Base-by-base conservation (phyloP, 805 yeast genomes). In the Lipomyces yamanashiensis region DNA sequence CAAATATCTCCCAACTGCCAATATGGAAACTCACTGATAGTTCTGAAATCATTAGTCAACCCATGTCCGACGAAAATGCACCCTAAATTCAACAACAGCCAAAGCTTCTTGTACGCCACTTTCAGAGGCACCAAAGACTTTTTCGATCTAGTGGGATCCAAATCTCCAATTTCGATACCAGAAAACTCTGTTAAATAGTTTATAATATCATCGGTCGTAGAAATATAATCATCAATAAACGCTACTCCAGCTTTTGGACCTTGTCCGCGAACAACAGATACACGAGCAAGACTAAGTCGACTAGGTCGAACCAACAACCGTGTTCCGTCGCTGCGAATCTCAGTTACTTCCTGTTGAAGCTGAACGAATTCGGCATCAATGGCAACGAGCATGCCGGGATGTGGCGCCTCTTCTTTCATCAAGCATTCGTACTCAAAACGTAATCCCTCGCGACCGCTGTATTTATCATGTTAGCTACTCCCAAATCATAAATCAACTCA, bases 361-460 rank as follows among this genome's bases (percentile, higher is more conserved):
- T 87, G 83, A 2, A 95, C 98, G 80, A 96, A 95, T 75, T 95
- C 99, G 0, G 99, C 98, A 79, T 95, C 99, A 62, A 95, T 88
- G 0, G 98, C 99, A 19, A 93, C 87, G 45, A 92, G 74, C 0
- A 90, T 80, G 0, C 97, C 97, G 0, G 86, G 82, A 21, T 72
- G 72, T 0, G 97, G 97, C 0, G 90, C 89, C 70, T 89, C 92
- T 53, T 82, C 80, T 19, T 77, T 77, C 0, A 91, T 85, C 62
- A 90, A 76, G n/a, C 89, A 77, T 69, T 85, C 82, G 72, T 89
- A 90, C 67, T 90, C 93, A 58, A 82, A 79, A 51, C 79, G 80
- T 61, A 81, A 80, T 0, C 81, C 82, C 58, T 84, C 85, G 64
- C 92, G 79, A 6, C 55, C 51, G 85, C 84, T 0, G 87, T 87